Evolutionary conservation across 208 protist genomes (phyloP), one percentile per base, ranked within the genome.

Genomic region (Trypanosoma theileri): DNA sequence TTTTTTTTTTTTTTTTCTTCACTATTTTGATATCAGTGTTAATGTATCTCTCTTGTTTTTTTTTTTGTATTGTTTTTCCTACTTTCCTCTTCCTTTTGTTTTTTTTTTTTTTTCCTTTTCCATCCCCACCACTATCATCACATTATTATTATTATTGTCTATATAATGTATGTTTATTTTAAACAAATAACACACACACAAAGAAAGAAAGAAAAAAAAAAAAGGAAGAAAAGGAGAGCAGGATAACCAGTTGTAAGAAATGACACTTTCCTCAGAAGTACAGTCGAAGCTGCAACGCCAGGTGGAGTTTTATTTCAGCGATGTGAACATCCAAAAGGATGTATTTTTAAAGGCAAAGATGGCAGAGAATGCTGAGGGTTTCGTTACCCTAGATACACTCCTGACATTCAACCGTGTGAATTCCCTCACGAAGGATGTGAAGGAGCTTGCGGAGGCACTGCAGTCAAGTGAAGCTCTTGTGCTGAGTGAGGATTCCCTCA

Each of bases 281-380:
- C 63, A 71, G 46, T 64, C 68, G 13, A 85, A 87, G 72, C 78
- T 97, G 51, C 75, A 81, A 56, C 62, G 73, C 11, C 92, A 95
- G 75, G 86, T 97, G 60, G 88, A 94, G 79, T 97, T 94, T 78
- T 97, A 97, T 79, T 97, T 97, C 81, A 89, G 89, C 67, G 88
- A 97, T 69, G 88, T 92, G n/a, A 97, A 97, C 75, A 66, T 97
- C 52, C 78, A 83, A 17, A 89, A 92, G 70, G 92, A 97, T 82
- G 81, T 93, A 19, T 97, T 95, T 62, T 73, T 97, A 28, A 90
- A 93, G 72, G 80, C 77, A 12, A 92, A 95, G 75, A 93, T 97
- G 82, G 84, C 89, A 21, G 88, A 95, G 74, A 78, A 91, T 68
- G 69, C 78, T 12, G 88, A 95, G 54, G 92, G 92, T 24, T 95